Base-by-base conservation (phyloP, 2,329 filamentous ascomycete genomes). In the Penicillium capsulatum region DNA sequence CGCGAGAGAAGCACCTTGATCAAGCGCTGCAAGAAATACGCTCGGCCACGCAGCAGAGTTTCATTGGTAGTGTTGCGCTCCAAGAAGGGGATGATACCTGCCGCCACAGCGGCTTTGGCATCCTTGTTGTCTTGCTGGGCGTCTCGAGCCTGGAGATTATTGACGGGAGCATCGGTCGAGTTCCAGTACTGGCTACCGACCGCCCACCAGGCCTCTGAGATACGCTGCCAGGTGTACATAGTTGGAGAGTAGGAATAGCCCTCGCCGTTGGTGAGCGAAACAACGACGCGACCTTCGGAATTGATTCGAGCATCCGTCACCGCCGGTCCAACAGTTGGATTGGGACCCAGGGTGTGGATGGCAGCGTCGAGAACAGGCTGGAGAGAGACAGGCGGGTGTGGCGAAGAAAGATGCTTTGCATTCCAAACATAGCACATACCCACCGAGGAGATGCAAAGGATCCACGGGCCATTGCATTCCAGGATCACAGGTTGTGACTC, bases 181-280 rank as follows among this genome's bases (percentile, higher is more conserved):
- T 98, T 97, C 94, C 92, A 98, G 64, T 98, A 98, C 61, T 98
- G 92, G 53, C 87, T 94, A 13, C 90, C 90, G 0, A 97, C 89
- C 0, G 91, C 91, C 89, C 92, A 98, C 92, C 92, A 98, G 2
- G 87, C 79, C 61, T 98, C 94, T 2, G 89, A 94, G n/a, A 98
- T 74, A 7, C 90, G 81, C 65, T 97, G 91, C 92, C 92, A 98
- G 6, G 82, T 79, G 64, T 81, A 91, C 83, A 98, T 86, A 13
- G 77, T 75, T 0, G 84, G 79, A 2, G 86, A 86, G 66, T 98
- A 98, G 37, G 83, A 83, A 66, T 89, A 98, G 2, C 92, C 92
- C 55, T 98, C 91, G 14, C 92, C 92, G 54, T 96, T 97, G 16
- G 84, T 92, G 43, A 98, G 75, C 0, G 88, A 92, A n/a, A 97